Conservation (phyloP, 352 stramenopile genomes). For the Pythium brassicae region DNA sequence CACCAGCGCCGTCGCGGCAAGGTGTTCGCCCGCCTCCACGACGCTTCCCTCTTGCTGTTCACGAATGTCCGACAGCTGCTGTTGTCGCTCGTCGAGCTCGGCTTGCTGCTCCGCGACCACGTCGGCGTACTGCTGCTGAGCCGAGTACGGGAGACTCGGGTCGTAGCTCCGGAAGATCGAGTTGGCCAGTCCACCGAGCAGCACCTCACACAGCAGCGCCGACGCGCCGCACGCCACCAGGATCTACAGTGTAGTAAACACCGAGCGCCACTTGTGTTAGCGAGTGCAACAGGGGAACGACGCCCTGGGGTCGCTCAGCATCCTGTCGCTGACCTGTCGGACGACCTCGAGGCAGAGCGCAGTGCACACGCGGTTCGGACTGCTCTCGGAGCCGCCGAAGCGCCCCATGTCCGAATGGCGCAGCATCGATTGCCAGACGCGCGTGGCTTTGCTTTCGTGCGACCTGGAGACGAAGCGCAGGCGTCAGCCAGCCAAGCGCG, state of each 20-base stretch:
- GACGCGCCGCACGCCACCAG: constrained; percentile 29
- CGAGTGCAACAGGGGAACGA: background rate
- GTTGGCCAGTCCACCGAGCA: constrained; percentile 56
- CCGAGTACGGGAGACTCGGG: constrained; percentile 22
- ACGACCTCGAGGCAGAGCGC: constrained; percentile 52
- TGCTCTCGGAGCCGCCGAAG: constrained; percentile 23
- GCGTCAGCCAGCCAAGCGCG: background rate
- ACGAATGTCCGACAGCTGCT: constrained; percentile 13
- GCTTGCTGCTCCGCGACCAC: constrained; percentile 19
- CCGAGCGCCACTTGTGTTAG: background rate
- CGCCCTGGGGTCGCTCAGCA: background rate
- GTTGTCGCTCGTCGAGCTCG: constrained; percentile 9
- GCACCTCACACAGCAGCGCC: constrained; percentile 30
- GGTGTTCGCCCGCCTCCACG: constrained; percentile 24
- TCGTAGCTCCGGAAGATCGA: constrained; percentile 57
- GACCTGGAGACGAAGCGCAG: constrained; percentile 12
- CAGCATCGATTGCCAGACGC: constrained; percentile 53
- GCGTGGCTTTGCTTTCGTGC: constrained; percentile 43
- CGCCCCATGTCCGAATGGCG: constrained; percentile 54
- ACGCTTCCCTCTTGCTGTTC: constrained; percentile 12
- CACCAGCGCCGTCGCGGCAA: constrained; percentile 18
- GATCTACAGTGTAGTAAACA: constrained; percentile 16
- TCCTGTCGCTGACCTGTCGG: constrained; percentile 18
- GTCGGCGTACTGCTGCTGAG: constrained; percentile 44
- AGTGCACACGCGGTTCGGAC: constrained; percentile 53